Evolutionary conservation across 495 filamentous ascomycete genomes (phyloP).

Genomic region (Rhizodiscina lignyota): DNA sequence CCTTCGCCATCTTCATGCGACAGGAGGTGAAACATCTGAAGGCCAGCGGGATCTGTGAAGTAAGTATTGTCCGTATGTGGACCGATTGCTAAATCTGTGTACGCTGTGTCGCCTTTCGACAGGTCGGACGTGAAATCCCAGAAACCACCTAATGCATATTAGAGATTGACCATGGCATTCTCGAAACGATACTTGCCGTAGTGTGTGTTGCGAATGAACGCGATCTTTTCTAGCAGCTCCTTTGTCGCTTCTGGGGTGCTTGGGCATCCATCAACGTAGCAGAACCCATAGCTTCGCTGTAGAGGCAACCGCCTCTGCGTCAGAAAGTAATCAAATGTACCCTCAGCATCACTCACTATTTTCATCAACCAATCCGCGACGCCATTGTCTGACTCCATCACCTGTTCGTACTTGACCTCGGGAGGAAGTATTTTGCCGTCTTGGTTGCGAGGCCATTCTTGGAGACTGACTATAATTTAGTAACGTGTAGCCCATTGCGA

Average conservation of each 20-base stretch:
- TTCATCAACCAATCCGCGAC: slow-evolving; percentile 37
- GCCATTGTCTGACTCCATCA: slow-evolving; percentile 40
- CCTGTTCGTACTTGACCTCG: slow-evolving; percentile 34
- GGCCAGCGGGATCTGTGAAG: slow-evolving; percentile 74
- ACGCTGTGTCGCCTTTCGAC: slow-evolving; percentile 80
- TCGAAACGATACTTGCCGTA: slow-evolving; percentile 48
- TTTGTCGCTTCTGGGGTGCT: slow-evolving; percentile 50
- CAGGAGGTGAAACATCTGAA: slow-evolving; percentile 82
- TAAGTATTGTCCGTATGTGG: slow-evolving; percentile 90
- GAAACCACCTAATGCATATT: slow-evolving; percentile 44
- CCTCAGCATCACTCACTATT: slow-evolving; percentile 35
- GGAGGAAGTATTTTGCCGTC: slow-evolving; percentile 21
- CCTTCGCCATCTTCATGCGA: slow-evolving; percentile 52
- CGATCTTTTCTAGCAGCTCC: slow-evolving; percentile 55
- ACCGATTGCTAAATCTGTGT: slow-evolving; percentile 58
- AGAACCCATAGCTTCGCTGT: slow-evolving; percentile 47
- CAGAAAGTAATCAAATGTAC: slow-evolving; percentile 4
- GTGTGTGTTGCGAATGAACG: slow-evolving; percentile 71
- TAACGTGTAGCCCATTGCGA: neutral
- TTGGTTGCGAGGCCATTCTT: neutral
- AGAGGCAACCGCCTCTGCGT: neutral
- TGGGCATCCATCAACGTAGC: slow-evolving; percentile 51
- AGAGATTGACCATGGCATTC: no score
- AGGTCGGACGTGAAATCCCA: slow-evolving; percentile 89
- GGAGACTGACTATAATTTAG: neutral